These are phyloP conservation scores for Viola odorata DNA, from an alignment of 345 rosid species.

Conservation along the genomic window DNA sequence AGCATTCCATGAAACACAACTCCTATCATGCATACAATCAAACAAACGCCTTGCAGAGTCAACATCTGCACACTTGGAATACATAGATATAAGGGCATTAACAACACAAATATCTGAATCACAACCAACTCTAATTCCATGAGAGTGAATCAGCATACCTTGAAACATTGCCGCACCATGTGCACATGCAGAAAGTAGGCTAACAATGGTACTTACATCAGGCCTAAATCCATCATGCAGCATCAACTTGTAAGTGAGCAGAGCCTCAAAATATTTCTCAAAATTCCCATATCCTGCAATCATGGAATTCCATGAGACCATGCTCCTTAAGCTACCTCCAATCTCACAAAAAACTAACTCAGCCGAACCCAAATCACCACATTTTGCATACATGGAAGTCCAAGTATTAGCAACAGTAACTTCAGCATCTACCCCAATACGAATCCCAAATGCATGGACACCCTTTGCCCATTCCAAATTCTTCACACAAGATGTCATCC, in stretches of 20 bases:
- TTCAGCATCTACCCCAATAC: conserved; percentile 41
- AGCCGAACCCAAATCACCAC: conserved; percentile 45
- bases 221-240: conserved; percentile 51
- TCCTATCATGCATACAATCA: conserved; percentile 38
- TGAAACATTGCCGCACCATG: conserved; percentile 48
- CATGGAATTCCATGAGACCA: conserved; percentile 68
- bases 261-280: conserved; percentile 48
- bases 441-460: conserved; percentile 47
- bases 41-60: conserved; percentile 43
- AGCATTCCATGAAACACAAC: conserved; percentile 71
- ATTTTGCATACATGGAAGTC: conserved; percentile 51
- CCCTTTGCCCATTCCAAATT: conserved; percentile 31
- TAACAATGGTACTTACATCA: conserved; percentile 51
- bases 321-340: conserved; percentile 32
- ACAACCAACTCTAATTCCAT: conserved; percentile 40
- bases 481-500: conserved; percentile 20
- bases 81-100: conserved; percentile 53
- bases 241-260: conserved; percentile 49
- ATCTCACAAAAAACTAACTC: conserved; percentile 44
- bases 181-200: conserved; percentile 75
- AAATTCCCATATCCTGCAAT: conserved; percentile 64
- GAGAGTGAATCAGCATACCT: conserved; percentile 58
- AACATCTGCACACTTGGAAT: conserved; percentile 45
- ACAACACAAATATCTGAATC: conserved; percentile 54
- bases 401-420: conserved; percentile 56